A percentile compares a stretch with the other conserved stretches of the same genome.
Conservation (phyloP, 2,329 filamentous ascomycete species). For the Fusarium sp. region DNA sequence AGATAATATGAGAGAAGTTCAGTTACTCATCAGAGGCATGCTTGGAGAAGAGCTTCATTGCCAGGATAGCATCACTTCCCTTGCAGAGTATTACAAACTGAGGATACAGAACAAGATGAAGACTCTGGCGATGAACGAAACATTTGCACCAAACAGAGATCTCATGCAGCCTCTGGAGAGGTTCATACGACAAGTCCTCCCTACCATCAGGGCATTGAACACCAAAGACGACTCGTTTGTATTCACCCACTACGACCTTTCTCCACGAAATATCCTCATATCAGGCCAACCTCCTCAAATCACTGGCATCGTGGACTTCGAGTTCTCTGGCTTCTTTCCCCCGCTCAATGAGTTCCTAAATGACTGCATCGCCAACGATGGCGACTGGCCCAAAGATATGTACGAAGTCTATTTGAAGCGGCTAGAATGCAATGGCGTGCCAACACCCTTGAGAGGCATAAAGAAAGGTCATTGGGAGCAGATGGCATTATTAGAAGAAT, state of each 20-base stretch:
- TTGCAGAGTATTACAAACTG: neutral
- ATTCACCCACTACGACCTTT: slow-evolving; percentile 12
- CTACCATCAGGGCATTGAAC: fast-evolving
- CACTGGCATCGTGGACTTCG: slow-evolving; percentile 13
- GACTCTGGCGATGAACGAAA: neutral
- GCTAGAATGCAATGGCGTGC: neutral
- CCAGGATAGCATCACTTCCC: fast-evolving
- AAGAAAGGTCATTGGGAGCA: neutral
- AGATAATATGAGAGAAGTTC: fast-evolving
- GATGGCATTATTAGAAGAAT: neutral
- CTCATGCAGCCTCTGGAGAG: neutral
- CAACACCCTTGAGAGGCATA: neutral
- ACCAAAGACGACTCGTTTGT: neutral
- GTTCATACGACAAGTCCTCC: neutral
- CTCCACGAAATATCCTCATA: slow-evolving; percentile 10
- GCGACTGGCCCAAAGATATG: neutral
- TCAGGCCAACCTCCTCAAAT: neutral
- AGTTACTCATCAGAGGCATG: neutral
- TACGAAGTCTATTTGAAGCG: neutral
- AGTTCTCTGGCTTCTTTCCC: slow-evolving; percentile 19
- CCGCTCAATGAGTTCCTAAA: slow-evolving; percentile 2
- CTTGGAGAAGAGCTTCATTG: neutral
- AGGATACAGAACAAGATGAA: neutral
- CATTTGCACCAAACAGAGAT: neutral
- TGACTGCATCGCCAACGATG: neutral